Conservation (phyloP, 495 filamentous ascomycete species). For the Neurospora cerealis region DNA sequence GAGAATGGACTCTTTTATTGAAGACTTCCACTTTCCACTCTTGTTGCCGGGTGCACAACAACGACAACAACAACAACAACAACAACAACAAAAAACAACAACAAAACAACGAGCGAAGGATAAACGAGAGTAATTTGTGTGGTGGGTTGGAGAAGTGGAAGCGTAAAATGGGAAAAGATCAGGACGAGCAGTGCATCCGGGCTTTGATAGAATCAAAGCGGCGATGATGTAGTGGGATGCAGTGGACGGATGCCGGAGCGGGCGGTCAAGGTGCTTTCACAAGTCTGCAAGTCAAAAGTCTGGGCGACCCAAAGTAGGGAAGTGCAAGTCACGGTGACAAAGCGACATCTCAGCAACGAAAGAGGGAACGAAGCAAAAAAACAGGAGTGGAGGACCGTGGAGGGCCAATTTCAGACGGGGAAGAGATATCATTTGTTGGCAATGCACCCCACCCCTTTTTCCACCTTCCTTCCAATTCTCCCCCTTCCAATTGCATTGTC, state of each 20-base stretch:
- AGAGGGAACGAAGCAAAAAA: neutral
- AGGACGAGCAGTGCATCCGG: constrained; percentile 10
- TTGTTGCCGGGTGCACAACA: neutral
- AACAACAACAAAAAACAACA: neutral
- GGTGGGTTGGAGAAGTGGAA: neutral
- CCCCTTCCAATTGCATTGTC: neutral
- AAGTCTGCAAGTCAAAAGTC: constrained; percentile 1
- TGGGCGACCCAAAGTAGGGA: constrained; percentile 2
- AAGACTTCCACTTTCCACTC: neutral
- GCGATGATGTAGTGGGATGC: constrained; percentile 15
- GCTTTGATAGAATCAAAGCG: constrained; percentile 1
- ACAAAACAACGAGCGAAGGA: neutral
- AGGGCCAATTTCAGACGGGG: constrained; percentile 7
- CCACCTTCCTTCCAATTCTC: neutral
- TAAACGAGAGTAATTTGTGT: neutral
- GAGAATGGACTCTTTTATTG: neutral
- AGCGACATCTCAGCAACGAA: constrained; percentile 1
- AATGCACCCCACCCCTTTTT: neutral
- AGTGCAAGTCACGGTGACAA: constrained; percentile 4
- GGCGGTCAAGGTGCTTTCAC: neutral
- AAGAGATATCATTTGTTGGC: neutral
- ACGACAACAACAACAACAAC: neutral
- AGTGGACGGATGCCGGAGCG: neutral
- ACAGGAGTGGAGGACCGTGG: constrained; percentile 4
- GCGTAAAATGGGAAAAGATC: neutral